Percentiles rank a stretch among this genome's conserved stretches.
These are phyloP conservation scores for Rhodotorula babjevae DNA, from an alignment of 768 basidiomycete species.

Conservation along the genomic window DNA sequence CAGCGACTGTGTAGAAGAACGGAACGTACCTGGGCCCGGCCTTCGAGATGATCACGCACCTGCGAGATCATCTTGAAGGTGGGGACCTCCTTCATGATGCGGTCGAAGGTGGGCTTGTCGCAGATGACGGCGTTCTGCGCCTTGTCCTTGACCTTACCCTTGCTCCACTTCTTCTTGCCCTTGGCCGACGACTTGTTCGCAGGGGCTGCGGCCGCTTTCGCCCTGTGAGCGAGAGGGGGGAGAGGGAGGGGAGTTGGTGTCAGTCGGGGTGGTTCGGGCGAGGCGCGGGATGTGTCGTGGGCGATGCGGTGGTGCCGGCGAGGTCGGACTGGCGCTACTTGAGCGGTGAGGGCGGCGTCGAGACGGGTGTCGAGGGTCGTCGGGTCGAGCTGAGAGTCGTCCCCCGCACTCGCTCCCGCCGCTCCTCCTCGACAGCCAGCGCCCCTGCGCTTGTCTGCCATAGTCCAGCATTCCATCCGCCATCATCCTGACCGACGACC, in stretches of 20 bases:
- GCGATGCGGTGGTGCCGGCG: too few relatives aligned
- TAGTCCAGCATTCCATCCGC: too few relatives aligned
- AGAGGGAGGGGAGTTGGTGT: background rate
- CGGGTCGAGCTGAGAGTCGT: background rate
- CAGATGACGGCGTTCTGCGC: conserved; percentile 91
- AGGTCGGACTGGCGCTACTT: too few relatives aligned
- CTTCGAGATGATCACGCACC: conserved; percentile 51
- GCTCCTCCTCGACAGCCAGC: background rate
- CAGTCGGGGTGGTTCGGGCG: background rate
- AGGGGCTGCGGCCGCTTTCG: conserved; percentile 34
- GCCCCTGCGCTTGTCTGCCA: background rate
- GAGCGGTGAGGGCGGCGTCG: too few relatives aligned
- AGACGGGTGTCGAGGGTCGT: too few relatives aligned
- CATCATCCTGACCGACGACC: too few relatives aligned
- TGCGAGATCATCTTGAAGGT: conserved; percentile 98
- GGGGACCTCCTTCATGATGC: conserved; percentile 92
- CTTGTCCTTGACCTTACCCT: conserved; percentile 99
- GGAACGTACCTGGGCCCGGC: background rate
- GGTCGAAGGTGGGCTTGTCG: conserved; percentile 65
- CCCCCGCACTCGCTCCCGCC: too few relatives aligned
- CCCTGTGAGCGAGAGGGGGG: conserved; percentile 5
- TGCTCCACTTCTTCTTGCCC: conserved; percentile 95
- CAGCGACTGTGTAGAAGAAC: background rate
- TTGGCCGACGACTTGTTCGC: conserved; percentile 72
- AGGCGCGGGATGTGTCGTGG: too few relatives aligned